A percentile compares a stretch with the other conserved stretches of the same genome.
Evolutionary conservation across 768 basidiomycete genomes (phyloP).

Genomic region (Candolleomyces eurysporus): DNA sequence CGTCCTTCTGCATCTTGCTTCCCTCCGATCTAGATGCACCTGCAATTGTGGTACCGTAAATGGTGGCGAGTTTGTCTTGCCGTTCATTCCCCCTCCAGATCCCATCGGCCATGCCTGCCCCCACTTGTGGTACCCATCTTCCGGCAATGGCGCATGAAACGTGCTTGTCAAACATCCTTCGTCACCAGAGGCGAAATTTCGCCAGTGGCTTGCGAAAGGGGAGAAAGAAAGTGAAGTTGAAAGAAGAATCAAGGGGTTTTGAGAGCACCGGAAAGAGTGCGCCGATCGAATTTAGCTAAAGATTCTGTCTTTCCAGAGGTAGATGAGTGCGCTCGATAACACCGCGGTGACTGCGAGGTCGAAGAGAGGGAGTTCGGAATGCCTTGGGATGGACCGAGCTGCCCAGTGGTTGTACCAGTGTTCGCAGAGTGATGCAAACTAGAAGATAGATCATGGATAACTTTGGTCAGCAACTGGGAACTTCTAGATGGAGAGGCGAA

Average conservation of each 20-base stretch:
- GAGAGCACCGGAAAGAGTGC: not conserved
- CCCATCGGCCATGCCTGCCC: too few relatives aligned
- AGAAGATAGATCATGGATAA: not conserved
- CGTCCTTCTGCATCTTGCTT: too few relatives aligned
- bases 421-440: conserved; percentile 37
- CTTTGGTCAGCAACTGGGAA: not conserved
- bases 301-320: conserved; percentile 30
- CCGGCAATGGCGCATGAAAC: too few relatives aligned
- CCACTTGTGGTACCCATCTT: too few relatives aligned
- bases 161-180: too few relatives aligned
- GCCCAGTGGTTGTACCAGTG: conserved; percentile 30
- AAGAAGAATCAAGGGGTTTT: not conserved
- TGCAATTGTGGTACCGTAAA: too few relatives aligned
- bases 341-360: conserved; percentile 23
- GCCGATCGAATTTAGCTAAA: conserved; percentile 5
- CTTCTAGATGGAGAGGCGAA: not conserved
- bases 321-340: conserved; percentile 23
- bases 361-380: conserved; percentile 10
- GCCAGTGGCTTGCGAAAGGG: too few relatives aligned
- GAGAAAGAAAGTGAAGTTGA: not conserved
- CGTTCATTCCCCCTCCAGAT: too few relatives aligned
- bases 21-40: too few relatives aligned
- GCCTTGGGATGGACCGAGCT: conserved; percentile 10
- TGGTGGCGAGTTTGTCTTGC: too few relatives aligned
- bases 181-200: too few relatives aligned